phyloP scores from a whole-genome alignment of 345 rosid genomes.

The Brassica napus region Da-Ae NC_063437.1:1352001-1352500 shows the following conservation, averaged over 20 bases:
- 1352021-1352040: constrained; percentile 44
- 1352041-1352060: constrained; percentile 2
- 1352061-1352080: not conserved
- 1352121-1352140: constrained; percentile 21
- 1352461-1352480: constrained; percentile 13
- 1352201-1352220: constrained; percentile 13
- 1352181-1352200: not conserved
- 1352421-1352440: not conserved
- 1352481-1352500: not conserved
- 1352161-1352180: constrained; percentile 13
- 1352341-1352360: not conserved
- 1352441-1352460: constrained; percentile 26
- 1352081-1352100: not conserved
- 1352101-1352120: constrained; percentile 5
- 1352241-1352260: not conserved
- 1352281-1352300: not conserved
- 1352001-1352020: not conserved
- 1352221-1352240: not conserved
- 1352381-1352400: constrained; percentile 23
- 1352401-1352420: constrained; percentile 2
- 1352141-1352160: constrained; percentile 7
- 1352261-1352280: not conserved
- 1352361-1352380: constrained; percentile 24
- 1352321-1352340: not conserved
- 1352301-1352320: not conserved